A percentile compares a stretch with the other conserved stretches of the same genome.
phyloP scores from a whole-genome alignment of 1,284 basidiomycete species.

The Cryptococcus floricola region DNA sequence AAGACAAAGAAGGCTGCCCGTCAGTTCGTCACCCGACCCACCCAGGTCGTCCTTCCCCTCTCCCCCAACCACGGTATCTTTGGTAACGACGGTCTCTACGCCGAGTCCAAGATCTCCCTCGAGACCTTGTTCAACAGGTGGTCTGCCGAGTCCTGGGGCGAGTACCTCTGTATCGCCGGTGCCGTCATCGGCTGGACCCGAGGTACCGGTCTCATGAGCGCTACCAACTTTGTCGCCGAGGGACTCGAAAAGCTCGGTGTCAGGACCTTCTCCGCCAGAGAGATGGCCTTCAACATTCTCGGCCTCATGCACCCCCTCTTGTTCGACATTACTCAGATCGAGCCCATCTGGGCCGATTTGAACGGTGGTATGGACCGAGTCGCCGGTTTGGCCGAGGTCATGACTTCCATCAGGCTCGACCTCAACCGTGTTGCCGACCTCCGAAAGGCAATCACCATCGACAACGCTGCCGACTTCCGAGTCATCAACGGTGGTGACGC shows the following conservation, averaged over 20 bases:
- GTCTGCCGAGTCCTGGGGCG: slow-evolving; percentile 98
- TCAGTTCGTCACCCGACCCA: slow-evolving; percentile 93
- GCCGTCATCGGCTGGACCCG: slow-evolving; percentile 99
- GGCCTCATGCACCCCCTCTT: slow-evolving; percentile 98
- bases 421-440: slow-evolving; percentile 79
- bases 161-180: slow-evolving; percentile 95
- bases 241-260: slow-evolving; percentile 91
- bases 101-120: slow-evolving; percentile 96
- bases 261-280: slow-evolving; percentile 96
- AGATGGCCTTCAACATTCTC: slow-evolving; percentile 99
- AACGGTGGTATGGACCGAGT: slow-evolving; percentile 97
- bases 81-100: slow-evolving; percentile 96
- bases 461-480: slow-evolving; percentile 94
- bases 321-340: slow-evolving; percentile 99
- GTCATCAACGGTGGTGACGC: slow-evolving; percentile 84
- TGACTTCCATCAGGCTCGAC: slow-evolving; percentile 73
- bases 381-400: slow-evolving; percentile 89
- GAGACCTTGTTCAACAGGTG: slow-evolving; percentile 98
- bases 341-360: slow-evolving; percentile 97
- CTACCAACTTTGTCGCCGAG: slow-evolving; percentile 91
- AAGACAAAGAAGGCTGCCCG: slow-evolving; percentile 97
- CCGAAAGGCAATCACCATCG: slow-evolving; percentile 85
- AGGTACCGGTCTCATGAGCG: slow-evolving; percentile 96
- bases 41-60: slow-evolving; percentile 93
- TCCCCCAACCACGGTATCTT: slow-evolving; percentile 98